A percentile compares a stretch with the other conserved stretches of the same genome.
phyloP scores from a whole-genome alignment of 2,329 filamentous ascomycete genomes.

The Colletotrichum sojae region DNA sequence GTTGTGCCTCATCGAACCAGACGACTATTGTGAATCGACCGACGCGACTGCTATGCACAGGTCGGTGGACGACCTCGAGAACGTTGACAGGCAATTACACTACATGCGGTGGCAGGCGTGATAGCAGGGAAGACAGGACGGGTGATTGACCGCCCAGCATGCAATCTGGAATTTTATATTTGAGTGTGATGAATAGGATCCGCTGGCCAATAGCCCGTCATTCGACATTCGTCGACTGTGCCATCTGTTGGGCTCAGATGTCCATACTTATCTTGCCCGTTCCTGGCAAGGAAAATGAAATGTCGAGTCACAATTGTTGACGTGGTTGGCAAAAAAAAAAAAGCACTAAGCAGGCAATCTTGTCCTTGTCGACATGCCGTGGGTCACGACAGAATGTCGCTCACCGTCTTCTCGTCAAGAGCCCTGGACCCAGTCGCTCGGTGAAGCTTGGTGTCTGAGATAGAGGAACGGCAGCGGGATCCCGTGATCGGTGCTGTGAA shows the following conservation, averaged over 20 bases:
- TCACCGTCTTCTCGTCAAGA: constrained; percentile 32
- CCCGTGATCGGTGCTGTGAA: constrained; percentile 20
- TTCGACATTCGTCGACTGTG: constrained; percentile 13
- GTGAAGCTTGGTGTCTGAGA: constrained; percentile 28
- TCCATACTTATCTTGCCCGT: constrained; percentile 14
- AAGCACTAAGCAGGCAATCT: constrained; percentile 6
- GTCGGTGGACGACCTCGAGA: background rate
- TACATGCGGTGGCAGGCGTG: background rate
- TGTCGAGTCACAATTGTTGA: constrained; percentile 14
- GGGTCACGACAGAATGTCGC: constrained; percentile 12
- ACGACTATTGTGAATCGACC: too few species aligned
- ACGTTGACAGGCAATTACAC: background rate
- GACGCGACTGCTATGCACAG: background rate
- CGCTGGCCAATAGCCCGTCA: constrained; percentile 12
- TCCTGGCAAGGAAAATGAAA: constrained; percentile 4
- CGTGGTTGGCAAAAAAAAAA: constrained; percentile 13
- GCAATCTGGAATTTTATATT: constrained; percentile 24
- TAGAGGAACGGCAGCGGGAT: constrained; percentile 26
- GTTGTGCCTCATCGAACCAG: too few species aligned
- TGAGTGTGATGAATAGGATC: constrained; percentile 19
- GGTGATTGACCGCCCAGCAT: constrained; percentile 31
- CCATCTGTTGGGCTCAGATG: constrained; percentile 5
- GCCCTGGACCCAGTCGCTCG: constrained; percentile 28
- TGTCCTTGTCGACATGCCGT: constrained; percentile 10
- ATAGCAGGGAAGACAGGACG: constrained; percentile 3